Evolutionary conservation across 2,329 filamentous ascomycete species (phyloP).

Genomic region (Dothistroma septosporum): DNA sequence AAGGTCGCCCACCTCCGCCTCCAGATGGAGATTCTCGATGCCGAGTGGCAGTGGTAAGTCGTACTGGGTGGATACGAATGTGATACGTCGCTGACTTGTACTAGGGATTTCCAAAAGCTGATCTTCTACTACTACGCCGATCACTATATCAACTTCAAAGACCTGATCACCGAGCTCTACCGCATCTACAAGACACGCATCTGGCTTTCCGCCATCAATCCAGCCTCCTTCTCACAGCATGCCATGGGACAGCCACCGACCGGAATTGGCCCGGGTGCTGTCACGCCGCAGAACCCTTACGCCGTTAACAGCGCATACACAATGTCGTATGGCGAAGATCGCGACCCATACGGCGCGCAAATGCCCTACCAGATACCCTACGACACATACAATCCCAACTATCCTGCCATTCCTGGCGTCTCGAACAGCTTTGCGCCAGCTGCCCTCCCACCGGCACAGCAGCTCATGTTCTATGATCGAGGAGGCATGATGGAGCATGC

Average conservation of each 20-base stretch:
- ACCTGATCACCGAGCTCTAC: slow-evolving; percentile 92
- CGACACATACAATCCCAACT: slow-evolving; percentile 35
- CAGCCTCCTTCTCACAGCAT: slow-evolving; percentile 68
- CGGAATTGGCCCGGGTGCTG: slow-evolving; percentile 37
- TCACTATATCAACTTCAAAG: slow-evolving; percentile 98
- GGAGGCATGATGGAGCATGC: neutral
- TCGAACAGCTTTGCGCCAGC: slow-evolving; percentile 29
- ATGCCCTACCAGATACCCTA: slow-evolving; percentile 32
- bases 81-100: neutral
- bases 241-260: slow-evolving; percentile 35
- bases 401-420: slow-evolving; percentile 32
- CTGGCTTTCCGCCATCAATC: slow-evolving; percentile 99
- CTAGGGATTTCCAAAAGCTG: slow-evolving; percentile 95
- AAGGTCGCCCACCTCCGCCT: slow-evolving; percentile 92
- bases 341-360: slow-evolving; percentile 34
- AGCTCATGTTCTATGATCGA: slow-evolving; percentile 12
- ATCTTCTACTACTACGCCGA: slow-evolving; percentile 99
- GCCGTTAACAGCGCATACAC: slow-evolving; percentile 30
- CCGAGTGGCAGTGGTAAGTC: slow-evolving; percentile 94
- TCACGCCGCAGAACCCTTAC: slow-evolving; percentile 23
- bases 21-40: slow-evolving; percentile 98
- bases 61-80: neutral
- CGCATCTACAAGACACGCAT: slow-evolving; percentile 99
- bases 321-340: slow-evolving; percentile 32
- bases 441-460: neutral